Base-by-base conservation (phyloP, 306 rosid species). In the Comarum palustre region DNA sequence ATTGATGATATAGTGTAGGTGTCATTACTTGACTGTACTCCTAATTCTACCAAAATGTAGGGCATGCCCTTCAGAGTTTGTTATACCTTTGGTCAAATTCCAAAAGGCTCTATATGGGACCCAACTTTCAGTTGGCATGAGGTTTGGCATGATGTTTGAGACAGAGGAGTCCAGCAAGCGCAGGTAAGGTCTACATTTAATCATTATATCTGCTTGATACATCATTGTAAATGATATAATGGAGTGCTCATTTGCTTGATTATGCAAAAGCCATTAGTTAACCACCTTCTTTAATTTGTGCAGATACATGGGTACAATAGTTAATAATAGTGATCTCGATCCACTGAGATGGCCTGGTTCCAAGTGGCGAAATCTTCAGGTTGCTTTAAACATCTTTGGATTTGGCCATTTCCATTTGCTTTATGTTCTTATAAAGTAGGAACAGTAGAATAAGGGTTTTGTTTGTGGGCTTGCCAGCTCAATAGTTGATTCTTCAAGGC, bases 71-170 rank as follows among this genome's bases (percentile, higher is more conserved):
- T 92, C 99, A 78, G 96, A 95, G 42, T 95, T 95, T 82, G 97
- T 95, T 59, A 87, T 95, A 79, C 96, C 96, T 15, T 79, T 95
- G 75, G 79, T 88, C 29, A 88, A 84, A 78, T 91, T 81, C 83
- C 83, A 94, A 78, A 91, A 90, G 81, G 78, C 96, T 75, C 88
- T 88, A 24, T 95, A 80, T 75, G 97, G 93, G 29, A 91, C 90
- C 11, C 99, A 90, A 36, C 84, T 90, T 42, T 91, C 99, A 5
- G 92, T 80, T 69, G 99, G 99, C 69, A 95, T 95, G 97, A 95
- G 99, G 82, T 95, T 91, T 66, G 99, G 99, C 64, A 95, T 95
- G 99, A 92, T 95, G 99, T 95, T 95, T 81, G 99, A 95, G 88
- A 95, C 99, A 11, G 99, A 95, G 74, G 99, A 95, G 81, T 95